phyloP scores from a whole-genome alignment of 1,284 basidiomycete genomes.

The Austroboletus niveus region DNA sequence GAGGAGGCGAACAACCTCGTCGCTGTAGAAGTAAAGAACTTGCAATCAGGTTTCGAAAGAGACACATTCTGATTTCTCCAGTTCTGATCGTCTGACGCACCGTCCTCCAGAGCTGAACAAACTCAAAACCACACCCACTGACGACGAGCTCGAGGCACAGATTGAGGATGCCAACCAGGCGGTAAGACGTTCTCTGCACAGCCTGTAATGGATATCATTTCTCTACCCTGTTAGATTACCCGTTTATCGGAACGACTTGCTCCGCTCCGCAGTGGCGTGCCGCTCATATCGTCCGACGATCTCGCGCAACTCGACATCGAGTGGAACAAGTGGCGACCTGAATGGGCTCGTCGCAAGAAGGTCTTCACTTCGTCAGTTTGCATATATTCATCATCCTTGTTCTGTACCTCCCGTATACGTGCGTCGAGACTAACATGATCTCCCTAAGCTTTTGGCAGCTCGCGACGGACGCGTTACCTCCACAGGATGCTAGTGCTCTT shows the following conservation, averaged over 20 bases:
- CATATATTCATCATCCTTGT: not conserved
- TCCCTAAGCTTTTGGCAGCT: slow-evolving; percentile 64
- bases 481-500: slow-evolving; percentile 59
- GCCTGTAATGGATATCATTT: slow-evolving; percentile 2
- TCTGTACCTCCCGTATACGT: not conserved
- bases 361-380: slow-evolving; percentile 58
- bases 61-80: not conserved
- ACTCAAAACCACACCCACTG: slow-evolving; percentile 63
- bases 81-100: not conserved
- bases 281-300: slow-evolving; percentile 65
- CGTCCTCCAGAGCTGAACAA: slow-evolving; percentile 55
- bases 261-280: slow-evolving; percentile 63
- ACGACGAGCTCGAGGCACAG: slow-evolving; percentile 57
- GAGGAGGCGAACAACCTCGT: slow-evolving; percentile 63
- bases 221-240: slow-evolving; percentile 41
- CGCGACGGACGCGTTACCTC: slow-evolving; percentile 62
- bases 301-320: slow-evolving; percentile 59
- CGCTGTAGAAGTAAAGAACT: slow-evolving; percentile 40
- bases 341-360: slow-evolving; percentile 71
- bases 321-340: slow-evolving; percentile 66
- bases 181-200: slow-evolving; percentile 33
- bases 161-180: slow-evolving; percentile 42
- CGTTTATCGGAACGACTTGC: slow-evolving; percentile 50
- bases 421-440: slow-evolving; percentile 1
- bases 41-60: slow-evolving; percentile 25